Evolutionary conservation across 495 filamentous ascomycete species (phyloP), one percentile per base, ranked within the genome.

Genomic region (Daldinia decipiens): DNA sequence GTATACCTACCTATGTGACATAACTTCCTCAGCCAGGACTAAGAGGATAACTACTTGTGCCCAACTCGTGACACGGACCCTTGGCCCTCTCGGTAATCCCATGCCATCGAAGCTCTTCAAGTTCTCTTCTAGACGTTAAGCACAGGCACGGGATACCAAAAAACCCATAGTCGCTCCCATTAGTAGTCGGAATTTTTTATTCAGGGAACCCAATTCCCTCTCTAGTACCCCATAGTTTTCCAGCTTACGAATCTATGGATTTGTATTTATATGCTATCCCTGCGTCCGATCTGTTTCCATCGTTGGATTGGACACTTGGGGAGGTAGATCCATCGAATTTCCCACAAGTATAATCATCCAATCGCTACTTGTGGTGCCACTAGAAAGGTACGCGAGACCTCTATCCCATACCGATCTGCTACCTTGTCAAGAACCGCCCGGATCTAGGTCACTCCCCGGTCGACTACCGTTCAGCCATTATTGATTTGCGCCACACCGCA

Each of bases 401-500:
- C 43, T 62, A 31, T 66, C 59, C 61, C 60, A 47, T 59, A 73
- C 65, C 65, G 70, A 73, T 73, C 70, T 65, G 29, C 54, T 66
- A 67, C 71, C 31, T 58, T 54, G 45, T 70, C 39, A 39, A 70
- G 55, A 34, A 51, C 57, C 32, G 12, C 54, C 53, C 51, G 52
- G 59, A 74, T 74, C 71, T 74, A 62, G 62, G 59, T 63, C 59
- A 53, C 57, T 54, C 67, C 71, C 71, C 62, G 62, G 67, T 74
- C 62, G 32, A 60, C 54, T 58, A 52, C 54, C 31, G 61, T 62
- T 63, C 62, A 70, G 71, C 67, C 71, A 58, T 74, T 59, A 36
- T 70, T 47, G 67, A 67, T 70, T 71, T 71, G 62, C 71, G 71
- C 67, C 71, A 74, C 71, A 74, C 62, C 45, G 29, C 45, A 39